phyloP scores from a whole-genome alignment of 768 basidiomycete genomes.

The Tulasnella sp. region DNA sequence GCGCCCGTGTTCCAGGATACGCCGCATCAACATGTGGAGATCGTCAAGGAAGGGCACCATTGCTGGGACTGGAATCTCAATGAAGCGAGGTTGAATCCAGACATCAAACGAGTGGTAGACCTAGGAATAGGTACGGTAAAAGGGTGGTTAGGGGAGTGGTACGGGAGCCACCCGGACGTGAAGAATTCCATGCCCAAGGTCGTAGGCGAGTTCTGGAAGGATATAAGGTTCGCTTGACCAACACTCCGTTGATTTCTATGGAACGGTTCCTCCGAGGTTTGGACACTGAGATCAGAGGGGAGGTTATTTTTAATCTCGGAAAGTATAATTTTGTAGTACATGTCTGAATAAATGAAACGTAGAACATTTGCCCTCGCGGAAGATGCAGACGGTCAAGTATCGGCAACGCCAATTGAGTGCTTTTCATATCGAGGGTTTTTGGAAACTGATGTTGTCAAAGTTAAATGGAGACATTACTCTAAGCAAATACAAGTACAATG shows the following conservation, averaged over 20 bases:
- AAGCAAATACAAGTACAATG: neutral
- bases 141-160: constrained; percentile 17
- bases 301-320: too few relatives aligned
- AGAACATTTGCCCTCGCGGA: too few relatives aligned
- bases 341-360: too few relatives aligned
- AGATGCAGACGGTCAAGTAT: too few relatives aligned
- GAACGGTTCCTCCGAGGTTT: too few relatives aligned
- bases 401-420: too few relatives aligned
- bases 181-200: neutral
- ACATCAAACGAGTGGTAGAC: constrained; percentile 26
- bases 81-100: constrained; percentile 5
- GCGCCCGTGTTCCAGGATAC: neutral
- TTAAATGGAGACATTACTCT: neutral
- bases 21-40: constrained; percentile 1
- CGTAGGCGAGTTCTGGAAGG: neutral
- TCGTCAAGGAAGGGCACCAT: constrained; percentile 25
- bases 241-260: neutral
- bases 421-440: too few relatives aligned
- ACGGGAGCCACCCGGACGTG: neutral
- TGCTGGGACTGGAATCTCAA: constrained; percentile 27
- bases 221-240: neutral
- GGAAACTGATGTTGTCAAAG: too few relatives aligned
- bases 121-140: neutral
- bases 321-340: too few relatives aligned
- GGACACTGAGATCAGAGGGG: too few relatives aligned